A percentile compares a stretch with the other conserved stretches of the same genome.
phyloP scores from a whole-genome alignment of 352 stramenopile species.

The Phytophthora tentaculata region DNA sequence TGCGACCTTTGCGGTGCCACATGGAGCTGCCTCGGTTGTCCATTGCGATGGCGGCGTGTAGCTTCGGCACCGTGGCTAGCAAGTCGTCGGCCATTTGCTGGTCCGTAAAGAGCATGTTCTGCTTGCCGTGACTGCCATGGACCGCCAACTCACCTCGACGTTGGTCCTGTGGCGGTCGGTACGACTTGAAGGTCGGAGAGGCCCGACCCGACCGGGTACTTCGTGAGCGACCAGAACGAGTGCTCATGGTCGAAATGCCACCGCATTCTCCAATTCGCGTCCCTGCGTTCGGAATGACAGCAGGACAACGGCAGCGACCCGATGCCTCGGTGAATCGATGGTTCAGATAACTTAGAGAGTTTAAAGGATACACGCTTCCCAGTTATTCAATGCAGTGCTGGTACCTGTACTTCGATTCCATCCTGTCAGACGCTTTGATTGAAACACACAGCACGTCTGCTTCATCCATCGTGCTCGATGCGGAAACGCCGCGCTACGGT shows the following conservation, averaged over 20 bases:
- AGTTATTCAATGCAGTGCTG: not conserved
- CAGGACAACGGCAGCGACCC: not conserved
- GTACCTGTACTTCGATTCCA: too few species aligned
- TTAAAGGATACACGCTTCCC: not conserved
- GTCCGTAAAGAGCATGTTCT: constrained; percentile 40
- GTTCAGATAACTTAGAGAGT: not conserved
- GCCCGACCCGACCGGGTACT: constrained; percentile 15
- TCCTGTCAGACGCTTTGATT: too few species aligned
- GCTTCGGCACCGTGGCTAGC: constrained; percentile 40
- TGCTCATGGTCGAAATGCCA: too few species aligned
- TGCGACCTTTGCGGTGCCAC: constrained; percentile 44
- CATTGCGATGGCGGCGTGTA: constrained; percentile 36
- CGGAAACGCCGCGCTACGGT: too few species aligned
- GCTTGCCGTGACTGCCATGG: constrained; percentile 23
- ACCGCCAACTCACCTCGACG: constrained; percentile 27
- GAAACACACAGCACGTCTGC: too few species aligned
- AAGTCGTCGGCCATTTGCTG: constrained; percentile 47
- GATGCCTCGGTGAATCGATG: not conserved
- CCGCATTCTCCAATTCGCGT: too few species aligned
- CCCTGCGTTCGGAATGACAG: not conserved
- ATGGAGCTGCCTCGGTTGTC: too few species aligned
- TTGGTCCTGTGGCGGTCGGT: constrained; percentile 26
- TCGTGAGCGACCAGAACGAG: constrained; percentile 23
- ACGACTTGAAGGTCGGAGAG: constrained; percentile 30
- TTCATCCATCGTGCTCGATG: too few species aligned